A percentile compares a stretch with the other conserved stretches of the same genome.
Conservation (phyloP, 192 early-diverging fungal genomes). For the Kappamyces sp. region DNA sequence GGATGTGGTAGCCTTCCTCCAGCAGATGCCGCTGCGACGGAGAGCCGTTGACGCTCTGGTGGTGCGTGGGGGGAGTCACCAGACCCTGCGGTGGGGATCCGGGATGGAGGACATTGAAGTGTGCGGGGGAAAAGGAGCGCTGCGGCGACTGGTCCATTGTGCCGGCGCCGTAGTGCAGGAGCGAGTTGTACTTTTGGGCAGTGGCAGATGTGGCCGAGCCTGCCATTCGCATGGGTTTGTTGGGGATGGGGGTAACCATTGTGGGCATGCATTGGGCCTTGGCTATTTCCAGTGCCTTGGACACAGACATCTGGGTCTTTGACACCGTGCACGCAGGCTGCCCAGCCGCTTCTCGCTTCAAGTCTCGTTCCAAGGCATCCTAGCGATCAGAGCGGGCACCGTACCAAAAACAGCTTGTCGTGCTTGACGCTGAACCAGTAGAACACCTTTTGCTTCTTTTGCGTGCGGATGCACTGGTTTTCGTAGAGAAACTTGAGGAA, state of each 20-base stretch:
- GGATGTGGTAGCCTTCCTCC: too few relatives aligned
- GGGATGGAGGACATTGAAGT: constrained; percentile 8
- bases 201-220: constrained; percentile 28
- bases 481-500: constrained; percentile 93
- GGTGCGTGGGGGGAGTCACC: constrained; percentile 7
- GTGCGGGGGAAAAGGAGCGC: background rate
- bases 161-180: constrained; percentile 24
- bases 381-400: constrained; percentile 25
- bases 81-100: constrained; percentile 3
- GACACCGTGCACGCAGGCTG: constrained; percentile 78
- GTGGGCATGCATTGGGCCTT: constrained; percentile 63
- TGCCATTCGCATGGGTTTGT: constrained; percentile 27
- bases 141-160: constrained; percentile 10
- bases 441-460: constrained; percentile 99
- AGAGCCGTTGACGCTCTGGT: background rate
- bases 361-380: constrained; percentile 92
- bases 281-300: constrained; percentile 36
- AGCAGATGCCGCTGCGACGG: too few relatives aligned
- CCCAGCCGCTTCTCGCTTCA: constrained; percentile 86
- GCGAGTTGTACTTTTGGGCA: constrained; percentile 29
- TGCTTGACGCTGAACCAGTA: constrained; percentile 95
- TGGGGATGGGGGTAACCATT: constrained; percentile 51
- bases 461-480: constrained; percentile 92
- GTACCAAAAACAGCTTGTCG: constrained; percentile 76
- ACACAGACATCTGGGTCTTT: constrained; percentile 22